Base-by-base conservation (phyloP, 768 basidiomycete species). In the Trametes elegans region DNA sequence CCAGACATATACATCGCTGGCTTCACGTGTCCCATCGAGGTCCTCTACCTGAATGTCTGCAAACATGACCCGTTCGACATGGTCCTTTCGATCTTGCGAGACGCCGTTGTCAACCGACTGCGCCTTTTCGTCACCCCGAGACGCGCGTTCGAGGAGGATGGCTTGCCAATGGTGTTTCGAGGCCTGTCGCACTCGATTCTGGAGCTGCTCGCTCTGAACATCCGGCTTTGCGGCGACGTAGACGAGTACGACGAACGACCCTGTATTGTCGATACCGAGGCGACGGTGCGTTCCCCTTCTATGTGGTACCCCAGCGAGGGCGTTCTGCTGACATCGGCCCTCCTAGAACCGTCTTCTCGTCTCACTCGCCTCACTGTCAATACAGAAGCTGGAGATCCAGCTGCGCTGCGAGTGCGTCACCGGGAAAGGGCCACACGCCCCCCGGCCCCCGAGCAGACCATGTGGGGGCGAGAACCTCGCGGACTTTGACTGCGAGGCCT, bases 1-100 rank as follows among this genome's bases (percentile, higher is more conserved):
- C 26, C 48, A 5, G 48, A 49, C 48, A 21, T 49, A n/a, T 49
- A 49, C 27, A 24, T 49, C 2, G 36, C 48, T 13, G 48, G 48
- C 26, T 16, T 49, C 24, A 19, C 27, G 3, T 49, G 48, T 21
- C 16, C 48, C 14, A 39, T 49, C 18, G n/a, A 49, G 16, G 36
- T 39, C 36, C 36, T 49, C 36, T 49, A 49, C 19, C 10, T 49
- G 38, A 49, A 39, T 19, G 48, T 29, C 16, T 40, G 26, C 26
- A 27, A 6, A 27, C 40, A 28, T 26, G 48, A 49, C 31, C 48
- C 48, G 2, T 49, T 38, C 36, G 9, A 16, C 2, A 49, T 49
- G 48, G 48, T 39, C 14, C 36, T 28, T 10, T 14, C 24, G 1
- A 35, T 49, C 27, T 38, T 49, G 19, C 36, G n/a, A 6, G 48